Conservation (phyloP, 1,284 basidiomycete genomes). For the Pseudozyma hubeiensis region DNA sequence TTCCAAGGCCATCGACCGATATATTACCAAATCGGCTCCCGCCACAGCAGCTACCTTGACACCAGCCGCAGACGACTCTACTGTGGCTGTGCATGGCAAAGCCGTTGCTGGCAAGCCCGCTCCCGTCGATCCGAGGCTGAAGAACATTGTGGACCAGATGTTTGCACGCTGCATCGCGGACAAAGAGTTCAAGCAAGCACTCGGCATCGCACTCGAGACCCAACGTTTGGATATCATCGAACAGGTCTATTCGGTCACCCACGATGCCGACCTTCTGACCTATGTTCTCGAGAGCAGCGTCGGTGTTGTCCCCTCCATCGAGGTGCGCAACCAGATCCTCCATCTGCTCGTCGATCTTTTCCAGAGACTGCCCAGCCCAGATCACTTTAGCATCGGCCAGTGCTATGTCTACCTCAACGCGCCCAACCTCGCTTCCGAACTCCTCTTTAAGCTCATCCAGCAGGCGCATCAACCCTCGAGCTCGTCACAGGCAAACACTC, state of each 20-base stretch:
- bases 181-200: slow-evolving; percentile 64
- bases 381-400: slow-evolving; percentile 67
- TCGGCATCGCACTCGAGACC: slow-evolving; percentile 67
- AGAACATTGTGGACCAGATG: slow-evolving; percentile 67
- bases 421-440: slow-evolving; percentile 57
- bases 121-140: slow-evolving; percentile 54
- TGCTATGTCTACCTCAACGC: slow-evolving; percentile 68
- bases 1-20: slow-evolving; percentile 68
- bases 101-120: slow-evolving; percentile 11
- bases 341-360: slow-evolving; percentile 67
- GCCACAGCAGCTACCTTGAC: slow-evolving; percentile 13
- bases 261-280: slow-evolving; percentile 60
- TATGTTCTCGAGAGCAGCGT: slow-evolving; percentile 67
- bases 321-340: slow-evolving; percentile 62
- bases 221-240: slow-evolving; percentile 66
- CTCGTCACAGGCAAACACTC: slow-evolving; percentile 57
- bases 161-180: slow-evolving; percentile 63
- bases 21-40: slow-evolving; percentile 53
- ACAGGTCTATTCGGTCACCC: slow-evolving; percentile 60
- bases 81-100: slow-evolving; percentile 15
- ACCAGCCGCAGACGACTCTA: slow-evolving; percentile 8
- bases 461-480: slow-evolving; percentile 56
- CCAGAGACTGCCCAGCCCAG: slow-evolving; percentile 63
- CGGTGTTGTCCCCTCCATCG: slow-evolving; percentile 58
- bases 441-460: slow-evolving; percentile 62